These are phyloP conservation scores for Nakazawaea populi DNA, from an alignment of 805 yeast species.

Conservation along the genomic window DNA sequence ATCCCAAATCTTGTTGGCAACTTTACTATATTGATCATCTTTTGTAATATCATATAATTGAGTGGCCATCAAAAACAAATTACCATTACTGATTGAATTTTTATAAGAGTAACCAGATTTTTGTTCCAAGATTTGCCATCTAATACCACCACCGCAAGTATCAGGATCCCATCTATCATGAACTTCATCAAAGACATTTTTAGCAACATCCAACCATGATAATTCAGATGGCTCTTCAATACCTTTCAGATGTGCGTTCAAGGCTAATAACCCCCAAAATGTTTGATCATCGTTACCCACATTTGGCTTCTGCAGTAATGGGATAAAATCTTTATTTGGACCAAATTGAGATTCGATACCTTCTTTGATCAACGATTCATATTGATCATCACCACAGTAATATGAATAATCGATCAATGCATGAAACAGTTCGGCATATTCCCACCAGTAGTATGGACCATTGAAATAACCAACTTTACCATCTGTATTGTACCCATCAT, in stretches of 20 bases:
- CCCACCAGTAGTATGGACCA: slow-evolving; percentile 47
- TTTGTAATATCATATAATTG: slow-evolving; percentile 55
- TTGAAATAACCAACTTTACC: slow-evolving; percentile 42
- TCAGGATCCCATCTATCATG: slow-evolving; percentile 51
- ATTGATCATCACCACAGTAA: slow-evolving; percentile 30
- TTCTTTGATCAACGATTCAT: slow-evolving; percentile 24
- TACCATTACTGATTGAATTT: slow-evolving; percentile 60
- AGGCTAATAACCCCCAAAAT: slow-evolving; percentile 59
- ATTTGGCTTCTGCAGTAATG: slow-evolving; percentile 56
- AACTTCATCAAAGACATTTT: slow-evolving; percentile 54
- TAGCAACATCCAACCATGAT: slow-evolving; percentile 51
- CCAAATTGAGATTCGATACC: slow-evolving; percentile 40
- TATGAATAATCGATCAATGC: slow-evolving; percentile 35
- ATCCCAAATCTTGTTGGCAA: slow-evolving; percentile 49
- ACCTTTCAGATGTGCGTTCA: slow-evolving; percentile 57
- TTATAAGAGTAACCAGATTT: slow-evolving; percentile 59
- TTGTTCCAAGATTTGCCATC: slow-evolving; percentile 66
- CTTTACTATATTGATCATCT: slow-evolving; percentile 42
- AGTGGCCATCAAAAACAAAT: slow-evolving; percentile 57
- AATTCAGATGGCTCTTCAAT: slow-evolving; percentile 40
- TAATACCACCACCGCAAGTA: slow-evolving; percentile 56
- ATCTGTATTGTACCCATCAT: slow-evolving; percentile 33
- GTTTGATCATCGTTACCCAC: slow-evolving; percentile 76
- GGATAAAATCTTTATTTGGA: slow-evolving; percentile 47
- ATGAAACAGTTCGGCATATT: slow-evolving; percentile 47